Base-by-base conservation (phyloP, 495 filamentous ascomycete genomes). In the Penicillium nucicola region DNA sequence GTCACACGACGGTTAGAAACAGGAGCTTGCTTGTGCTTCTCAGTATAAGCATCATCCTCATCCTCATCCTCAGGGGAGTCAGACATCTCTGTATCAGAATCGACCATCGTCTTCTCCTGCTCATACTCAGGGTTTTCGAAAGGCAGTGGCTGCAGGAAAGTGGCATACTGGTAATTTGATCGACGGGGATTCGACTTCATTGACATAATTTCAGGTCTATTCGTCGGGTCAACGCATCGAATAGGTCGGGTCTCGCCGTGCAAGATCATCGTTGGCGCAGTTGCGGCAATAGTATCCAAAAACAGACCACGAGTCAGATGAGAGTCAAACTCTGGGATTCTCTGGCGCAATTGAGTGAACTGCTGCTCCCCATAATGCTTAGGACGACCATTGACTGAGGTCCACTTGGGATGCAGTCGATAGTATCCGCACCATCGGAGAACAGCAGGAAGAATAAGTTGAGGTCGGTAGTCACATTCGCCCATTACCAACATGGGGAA, bases 151-250 rank as follows among this genome's bases (percentile, higher is more conserved):
- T 48, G 46, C 28, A 48, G 20, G 28, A 40, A 48, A n/a, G 35
- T 48, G 3, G 32, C 36, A 14, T 48, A 48, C 46, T 48, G 46
- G 22, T 48, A 48, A 18, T 48, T 48, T 12, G 46, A 41, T n/a
- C 46, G 25, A 7, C 5, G 12, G 5, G 8, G 6, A 12, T 41
- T 25, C 28, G 22, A 28, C 3, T 5, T 9, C 45, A 19, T 32
- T 12, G 32, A n/a, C 4, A 34, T 32, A 15, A 34, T 22, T 18
- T 9, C 9, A 18, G n/a, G 17, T 10, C 22, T 9, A 33, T 36
- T 17, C n/a, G 39, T 33, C 18, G 17, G 36, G 18, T 48, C 36
- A 13, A 48, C 13, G 13, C 11, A 22, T 15, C 28, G 32, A 4
- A 48, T 17, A 18, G 46, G 25, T 11, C 9, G 12, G 5, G 37